These are phyloP conservation scores for Coemansia reversa DNA, from an alignment of 192 early-diverging fungal genomes.

Conservation along the genomic window DNA sequence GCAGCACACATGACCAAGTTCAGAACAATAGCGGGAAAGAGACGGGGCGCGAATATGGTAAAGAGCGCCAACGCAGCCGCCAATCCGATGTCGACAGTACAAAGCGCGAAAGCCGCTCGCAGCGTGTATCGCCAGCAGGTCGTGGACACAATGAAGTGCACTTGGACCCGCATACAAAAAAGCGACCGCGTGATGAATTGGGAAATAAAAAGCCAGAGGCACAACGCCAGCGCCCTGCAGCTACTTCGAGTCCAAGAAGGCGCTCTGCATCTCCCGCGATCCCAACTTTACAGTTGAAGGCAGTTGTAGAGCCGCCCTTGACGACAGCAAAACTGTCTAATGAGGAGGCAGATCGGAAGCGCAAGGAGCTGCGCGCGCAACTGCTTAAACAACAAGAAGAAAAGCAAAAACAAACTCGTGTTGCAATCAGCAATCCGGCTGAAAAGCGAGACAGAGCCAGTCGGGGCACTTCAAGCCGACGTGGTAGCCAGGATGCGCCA, in stretches of 20 bases:
- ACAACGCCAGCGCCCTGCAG: constrained; percentile 17
- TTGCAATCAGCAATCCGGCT: neutral
- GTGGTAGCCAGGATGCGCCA: constrained; percentile 15
- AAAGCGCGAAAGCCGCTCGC: constrained; percentile 33
- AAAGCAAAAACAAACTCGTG: constrained; percentile 29
- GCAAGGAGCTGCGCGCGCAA: constrained; percentile 47
- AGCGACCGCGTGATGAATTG: constrained; percentile 22
- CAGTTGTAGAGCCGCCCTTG: neutral
- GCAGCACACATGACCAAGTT: constrained; percentile 6
- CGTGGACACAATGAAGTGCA: constrained; percentile 11
- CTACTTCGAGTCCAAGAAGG: constrained; percentile 2
- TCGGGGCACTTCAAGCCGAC: constrained; percentile 11
- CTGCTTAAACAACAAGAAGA: constrained; percentile 46
- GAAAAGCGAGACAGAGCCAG: constrained; percentile 6
- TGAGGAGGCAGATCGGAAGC: constrained; percentile 37
- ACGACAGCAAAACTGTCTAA: constrained; percentile 15
- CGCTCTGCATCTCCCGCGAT: neutral
- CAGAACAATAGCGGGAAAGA: constrained; percentile 6
- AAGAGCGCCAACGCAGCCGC: constrained; percentile 19
- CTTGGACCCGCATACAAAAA: constrained; percentile 7
- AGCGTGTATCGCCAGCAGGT: constrained; percentile 25
- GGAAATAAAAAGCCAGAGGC: constrained; percentile 18
- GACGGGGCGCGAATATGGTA: constrained; percentile 10
- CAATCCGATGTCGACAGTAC: constrained; percentile 12
- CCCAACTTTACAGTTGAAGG: neutral